Conservation (phyloP, 1,139 yeast species). For the Pichia sp. region DNA sequence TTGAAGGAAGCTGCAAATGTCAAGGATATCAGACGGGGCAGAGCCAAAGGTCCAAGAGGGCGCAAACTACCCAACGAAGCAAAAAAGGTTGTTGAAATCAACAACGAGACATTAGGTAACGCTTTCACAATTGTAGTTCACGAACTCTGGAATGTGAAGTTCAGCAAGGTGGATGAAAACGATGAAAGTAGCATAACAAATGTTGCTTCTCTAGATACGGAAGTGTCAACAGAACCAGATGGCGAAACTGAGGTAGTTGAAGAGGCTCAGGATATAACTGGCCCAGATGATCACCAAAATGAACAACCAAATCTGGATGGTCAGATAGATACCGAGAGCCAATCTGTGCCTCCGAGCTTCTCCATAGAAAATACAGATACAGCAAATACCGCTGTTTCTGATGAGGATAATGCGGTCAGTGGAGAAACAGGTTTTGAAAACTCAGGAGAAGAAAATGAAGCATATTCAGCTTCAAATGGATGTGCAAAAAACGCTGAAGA, state of each 20-base stretch:
- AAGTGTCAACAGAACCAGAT: neutral
- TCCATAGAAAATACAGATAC: neutral
- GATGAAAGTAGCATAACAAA: neutral
- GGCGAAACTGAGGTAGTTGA: neutral
- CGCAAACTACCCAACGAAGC: constrained; percentile 64
- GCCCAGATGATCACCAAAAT: neutral
- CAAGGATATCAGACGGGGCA: constrained; percentile 33
- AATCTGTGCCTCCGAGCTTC: no score
- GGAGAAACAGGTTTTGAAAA: neutral
- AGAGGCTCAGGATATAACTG: neutral
- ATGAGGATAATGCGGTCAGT: neutral
- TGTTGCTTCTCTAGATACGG: neutral
- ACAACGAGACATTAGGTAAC: constrained; percentile 25
- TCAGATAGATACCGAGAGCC: no score
- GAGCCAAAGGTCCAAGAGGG: constrained; percentile 74
- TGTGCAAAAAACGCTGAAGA: no score
- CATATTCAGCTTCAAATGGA: neutral
- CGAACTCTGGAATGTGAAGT: constrained; percentile 30
- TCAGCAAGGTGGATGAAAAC: neutral
- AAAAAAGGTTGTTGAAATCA: constrained; percentile 37
- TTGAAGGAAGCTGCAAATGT: constrained; percentile 11
- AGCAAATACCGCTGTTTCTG: neutral
- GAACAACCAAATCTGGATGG: neutral
- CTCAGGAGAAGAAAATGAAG: neutral
- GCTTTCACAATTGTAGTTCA: constrained; percentile 28